These are phyloP conservation scores for Tolypocladium endophyticum DNA, from an alignment of 2,329 filamentous ascomycete species.

Conservation along the genomic window DNA sequence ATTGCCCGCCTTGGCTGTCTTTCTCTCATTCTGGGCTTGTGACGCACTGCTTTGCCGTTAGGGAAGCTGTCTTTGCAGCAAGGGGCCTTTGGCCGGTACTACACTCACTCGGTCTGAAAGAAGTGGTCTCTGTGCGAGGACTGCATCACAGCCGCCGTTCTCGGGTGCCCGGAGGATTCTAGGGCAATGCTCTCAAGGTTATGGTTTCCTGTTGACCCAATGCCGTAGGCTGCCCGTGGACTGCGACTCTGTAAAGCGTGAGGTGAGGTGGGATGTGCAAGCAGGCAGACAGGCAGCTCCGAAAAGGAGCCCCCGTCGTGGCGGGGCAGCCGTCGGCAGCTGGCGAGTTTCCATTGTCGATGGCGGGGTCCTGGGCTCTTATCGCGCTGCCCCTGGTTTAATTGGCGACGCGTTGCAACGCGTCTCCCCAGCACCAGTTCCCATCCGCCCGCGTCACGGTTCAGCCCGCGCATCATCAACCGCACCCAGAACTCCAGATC, in stretches of 20 bases:
- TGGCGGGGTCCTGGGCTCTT: background rate
- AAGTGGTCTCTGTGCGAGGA: conserved; percentile 71
- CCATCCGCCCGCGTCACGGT: background rate
- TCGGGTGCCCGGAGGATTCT: background rate
- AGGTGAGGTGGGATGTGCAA: background rate
- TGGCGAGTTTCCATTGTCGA: background rate
- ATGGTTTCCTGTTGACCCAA: background rate
- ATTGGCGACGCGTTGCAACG: conserved; percentile 27
- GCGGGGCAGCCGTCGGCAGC: conserved; percentile 1
- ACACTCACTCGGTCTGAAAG: conserved; percentile 78
- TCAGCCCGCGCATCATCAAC: background rate
- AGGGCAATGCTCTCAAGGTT: background rate
- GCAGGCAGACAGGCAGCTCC: background rate
- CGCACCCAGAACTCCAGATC: background rate
- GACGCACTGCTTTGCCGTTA: conserved; percentile 28
- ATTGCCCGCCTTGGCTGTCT: conserved; percentile 62
- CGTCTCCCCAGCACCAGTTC: conserved; percentile 17
- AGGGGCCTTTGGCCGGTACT: background rate
- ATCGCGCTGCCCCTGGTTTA: background rate
- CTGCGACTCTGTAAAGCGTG: background rate
- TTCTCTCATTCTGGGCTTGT: conserved; percentile 42
- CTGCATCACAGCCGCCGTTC: conserved; percentile 42
- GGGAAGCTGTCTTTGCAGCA: background rate
- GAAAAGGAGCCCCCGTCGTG: background rate
- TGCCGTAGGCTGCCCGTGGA: background rate